Evolutionary conservation across 768 basidiomycete species (phyloP), one percentile per base, ranked within the genome.

Genomic region (Russula sp.): DNA sequence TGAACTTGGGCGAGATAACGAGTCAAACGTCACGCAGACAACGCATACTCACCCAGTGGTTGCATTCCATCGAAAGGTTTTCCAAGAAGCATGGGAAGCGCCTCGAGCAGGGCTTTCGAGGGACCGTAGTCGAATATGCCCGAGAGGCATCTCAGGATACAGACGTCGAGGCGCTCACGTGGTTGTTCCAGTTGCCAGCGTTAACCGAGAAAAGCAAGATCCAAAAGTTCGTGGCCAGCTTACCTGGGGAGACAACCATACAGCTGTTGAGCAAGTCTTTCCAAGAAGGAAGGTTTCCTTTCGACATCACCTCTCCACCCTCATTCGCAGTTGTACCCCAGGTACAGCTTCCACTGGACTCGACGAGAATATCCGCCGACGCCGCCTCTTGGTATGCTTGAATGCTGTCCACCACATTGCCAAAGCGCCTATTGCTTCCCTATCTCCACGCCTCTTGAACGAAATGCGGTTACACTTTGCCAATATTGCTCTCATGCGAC

Each of bases 281-380:
- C 20, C 24, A 57, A 5, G 14, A 24, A 26, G 26, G 26, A 49
- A 62, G 28, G n/a, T 30, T 13, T 1, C 55, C 10, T 48, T 49
- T 24, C 53, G 57, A 18, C 32, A 50, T 3, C 54, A 57, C 34
- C 61, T 62, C 26, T 48, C 18, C 34, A 20, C 32, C 34, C 55
- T 62, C 14, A n/a, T 57, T 16, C 55, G 62, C 32, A 63, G 54
- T 36, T 63, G 55, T 40, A 16, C 9, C 10, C 55, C 62, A 30
- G 55, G n/a, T 5, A 49, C 44, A 0, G 24, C 22, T 28, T 1
- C 38, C 38, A 18, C 16, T 18, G 62, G n/a, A 18, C 62, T 57
- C n/a, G 46, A 57, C 9, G 55, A 63, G 38, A 14, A 40, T 24
- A 11, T 10, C 5, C 55, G 62, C 36, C 30, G 3, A 1, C 36